Evolutionary conservation across 75 land plant genomes (phyloP), one percentile per base, ranked within the genome.

Genomic region (Selaginella tamariscina): DNA sequence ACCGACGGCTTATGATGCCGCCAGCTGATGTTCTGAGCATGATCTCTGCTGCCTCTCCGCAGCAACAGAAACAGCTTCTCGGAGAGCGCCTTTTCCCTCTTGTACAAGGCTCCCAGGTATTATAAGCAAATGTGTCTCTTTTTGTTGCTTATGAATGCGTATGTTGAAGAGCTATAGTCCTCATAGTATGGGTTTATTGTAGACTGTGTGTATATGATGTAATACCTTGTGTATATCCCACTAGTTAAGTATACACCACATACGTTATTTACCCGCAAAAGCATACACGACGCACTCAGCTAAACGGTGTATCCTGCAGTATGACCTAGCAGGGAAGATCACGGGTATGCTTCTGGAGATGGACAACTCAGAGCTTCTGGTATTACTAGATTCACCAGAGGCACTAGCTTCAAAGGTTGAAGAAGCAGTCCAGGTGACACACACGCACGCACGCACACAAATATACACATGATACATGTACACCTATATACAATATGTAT

Each of bases 301-400:
- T n/a, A n/a, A n/a, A n/a, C n/a, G n/a, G n/a, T n/a, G n/a, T n/a
- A n/a, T 59, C 55, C 22, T 8, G 69, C 81, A 88, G 91, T 66
- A 56, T 70, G 84, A 85, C 68, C 85, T 88, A 44, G 91, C 88
- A 32, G 82, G 82, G 1, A 88, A 88, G 56, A 88, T 88, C 28
- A 88, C 91, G 32, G 91, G 91, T 0, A 88, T 88, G 91, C 73
- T 88, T 18, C 54, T 88, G 72, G 91, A 88, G 75, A 88, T 88
- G 88, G 88, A 85, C 74, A 85, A 88, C 64, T 65, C 83, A 28
- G 88, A 88, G 66, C 32, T 88, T 33, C 75, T 88, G 0, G 79
- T 81, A 21, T 64, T 88, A 23, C 32, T 88, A 33, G 88, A 88
- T 28, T 85, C 91, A 1, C 88, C 91, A 8, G 88, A 88, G 5